Conservation (phyloP, 2,329 filamentous ascomycete species). For the Ramichloridium luteum region DNA sequence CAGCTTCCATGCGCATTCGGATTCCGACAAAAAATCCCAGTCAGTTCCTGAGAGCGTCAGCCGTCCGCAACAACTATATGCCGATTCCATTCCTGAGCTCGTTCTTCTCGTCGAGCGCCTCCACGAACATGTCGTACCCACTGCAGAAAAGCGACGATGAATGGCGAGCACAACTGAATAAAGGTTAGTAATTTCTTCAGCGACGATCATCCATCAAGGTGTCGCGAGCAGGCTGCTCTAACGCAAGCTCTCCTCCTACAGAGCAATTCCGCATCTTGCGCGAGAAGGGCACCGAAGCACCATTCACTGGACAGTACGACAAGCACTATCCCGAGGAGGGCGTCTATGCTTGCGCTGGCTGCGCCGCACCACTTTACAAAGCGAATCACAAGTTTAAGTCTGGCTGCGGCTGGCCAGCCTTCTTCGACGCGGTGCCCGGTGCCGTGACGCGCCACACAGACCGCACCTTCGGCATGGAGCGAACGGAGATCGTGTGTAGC, state of each 20-base stretch:
- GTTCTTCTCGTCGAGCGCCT: conserved; percentile 53
- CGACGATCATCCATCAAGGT: conserved; percentile 11
- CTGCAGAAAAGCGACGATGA: conserved; percentile 69
- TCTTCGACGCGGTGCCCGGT: conserved; percentile 88
- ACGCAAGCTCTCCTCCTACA: conserved; percentile 28
- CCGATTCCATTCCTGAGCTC: conserved; percentile 69
- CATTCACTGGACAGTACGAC: conserved; percentile 72
- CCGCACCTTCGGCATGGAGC: conserved; percentile 61
- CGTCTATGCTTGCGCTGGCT: conserved; percentile 79
- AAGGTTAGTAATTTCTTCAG: conserved; percentile 37
- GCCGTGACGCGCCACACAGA: conserved; percentile 78
- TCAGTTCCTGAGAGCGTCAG: too few relatives aligned
- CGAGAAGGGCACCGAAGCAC: conserved; percentile 78
- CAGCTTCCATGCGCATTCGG: too few relatives aligned
- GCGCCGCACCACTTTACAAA: conserved; percentile 78
- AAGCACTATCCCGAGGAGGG: conserved; percentile 68
- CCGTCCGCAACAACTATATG: too few relatives aligned
- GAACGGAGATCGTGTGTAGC: conserved; percentile 86
- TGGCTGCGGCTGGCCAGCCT: conserved; percentile 94
- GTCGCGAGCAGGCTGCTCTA: conserved; percentile 1
- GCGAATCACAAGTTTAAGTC: conserved; percentile 92
- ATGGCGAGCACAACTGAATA: conserved; percentile 75
- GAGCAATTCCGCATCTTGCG: conserved; percentile 94
- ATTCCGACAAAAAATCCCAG: too few relatives aligned
- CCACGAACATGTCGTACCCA: conserved; percentile 59